Evolutionary conservation across 169 alveolate species (phyloP).

Genomic region (Plasmodium vinckei): DNA sequence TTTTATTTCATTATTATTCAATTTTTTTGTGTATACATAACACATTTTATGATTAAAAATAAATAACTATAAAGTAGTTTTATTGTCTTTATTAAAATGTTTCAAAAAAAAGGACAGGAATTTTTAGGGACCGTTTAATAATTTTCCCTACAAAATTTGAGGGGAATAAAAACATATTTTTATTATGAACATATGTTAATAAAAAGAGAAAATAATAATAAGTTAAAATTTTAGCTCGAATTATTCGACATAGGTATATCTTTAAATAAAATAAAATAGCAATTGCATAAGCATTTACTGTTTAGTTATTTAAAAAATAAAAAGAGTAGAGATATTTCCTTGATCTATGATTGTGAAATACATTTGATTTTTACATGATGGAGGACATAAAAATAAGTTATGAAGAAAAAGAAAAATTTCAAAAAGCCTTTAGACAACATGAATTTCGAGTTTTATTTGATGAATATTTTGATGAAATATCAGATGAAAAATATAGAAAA

Average conservation of each 20-base stretch:
- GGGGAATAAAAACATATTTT: neutral
- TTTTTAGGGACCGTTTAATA: neutral
- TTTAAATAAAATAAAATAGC: too few species aligned
- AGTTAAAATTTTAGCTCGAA: too few species aligned
- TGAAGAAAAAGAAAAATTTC: slow-evolving; percentile 66
- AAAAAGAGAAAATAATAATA: neutral
- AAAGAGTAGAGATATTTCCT: too few species aligned
- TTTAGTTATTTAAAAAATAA: too few species aligned
- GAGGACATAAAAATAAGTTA: slow-evolving; percentile 55
- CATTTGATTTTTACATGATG: slow-evolving; percentile 1
- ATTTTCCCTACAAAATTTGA: neutral
- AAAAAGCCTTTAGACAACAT: slow-evolving; percentile 72
- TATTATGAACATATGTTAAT: slow-evolving; percentile 2
- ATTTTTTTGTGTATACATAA: neutral
- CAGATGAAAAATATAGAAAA: slow-evolving; percentile 54
- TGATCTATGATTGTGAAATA: too few species aligned
- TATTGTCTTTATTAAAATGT: slow-evolving; percentile 7
- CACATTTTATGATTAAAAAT: neutral
- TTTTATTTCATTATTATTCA: neutral
- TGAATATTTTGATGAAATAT: slow-evolving; percentile 69
- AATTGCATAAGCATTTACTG: too few species aligned
- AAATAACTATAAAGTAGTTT: neutral
- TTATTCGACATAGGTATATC: too few species aligned
- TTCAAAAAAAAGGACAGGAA: neutral
- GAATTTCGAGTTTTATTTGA: slow-evolving; percentile 68